These are phyloP conservation scores for Ascochyta viciae-villosae DNA, from an alignment of 2,329 filamentous ascomycete species.

Conservation along the genomic window DNA sequence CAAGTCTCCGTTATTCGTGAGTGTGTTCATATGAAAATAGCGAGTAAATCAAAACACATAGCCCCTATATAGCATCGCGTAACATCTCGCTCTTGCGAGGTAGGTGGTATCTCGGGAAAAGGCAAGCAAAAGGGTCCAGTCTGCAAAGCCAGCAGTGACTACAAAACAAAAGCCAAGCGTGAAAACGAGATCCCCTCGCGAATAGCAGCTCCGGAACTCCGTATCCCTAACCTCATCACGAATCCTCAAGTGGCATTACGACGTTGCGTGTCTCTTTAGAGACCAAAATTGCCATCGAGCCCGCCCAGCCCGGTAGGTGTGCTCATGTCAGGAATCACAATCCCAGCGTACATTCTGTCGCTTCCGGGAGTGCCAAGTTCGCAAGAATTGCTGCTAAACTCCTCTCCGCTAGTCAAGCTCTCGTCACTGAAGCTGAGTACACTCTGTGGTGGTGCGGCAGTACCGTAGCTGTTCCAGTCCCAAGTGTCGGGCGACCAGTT, in stretches of 20 bases:
- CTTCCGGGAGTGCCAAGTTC: constrained; percentile 41
- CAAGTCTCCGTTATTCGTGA: background rate
- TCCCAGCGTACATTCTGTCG: constrained; percentile 44
- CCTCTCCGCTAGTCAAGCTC: constrained; percentile 62
- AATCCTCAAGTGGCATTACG: background rate
- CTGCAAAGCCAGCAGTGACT: background rate
- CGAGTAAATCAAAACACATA: background rate
- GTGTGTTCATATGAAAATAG: background rate
- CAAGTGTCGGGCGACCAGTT: constrained; percentile 47
- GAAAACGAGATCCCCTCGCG: background rate
- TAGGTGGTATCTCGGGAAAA: constrained; percentile 33
- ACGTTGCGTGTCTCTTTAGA: constrained; percentile 28
- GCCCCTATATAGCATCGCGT: constrained; percentile 1
- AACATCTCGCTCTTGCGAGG: constrained; percentile 26
- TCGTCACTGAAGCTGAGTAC: constrained; percentile 67
- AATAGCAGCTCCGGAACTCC: background rate
- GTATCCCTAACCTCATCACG: background rate
- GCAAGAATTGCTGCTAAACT: constrained; percentile 43
- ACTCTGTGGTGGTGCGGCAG: constrained; percentile 55
- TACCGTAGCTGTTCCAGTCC: constrained; percentile 39
- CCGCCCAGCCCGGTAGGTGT: constrained; percentile 41
- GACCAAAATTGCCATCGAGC: constrained; percentile 51
- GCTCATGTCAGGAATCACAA: constrained; percentile 47
- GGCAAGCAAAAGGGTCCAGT: background rate
- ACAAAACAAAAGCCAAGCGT: background rate